These are phyloP conservation scores for Calocera viscosa DNA, from an alignment of 768 basidiomycete species.

Conservation along the genomic window DNA sequence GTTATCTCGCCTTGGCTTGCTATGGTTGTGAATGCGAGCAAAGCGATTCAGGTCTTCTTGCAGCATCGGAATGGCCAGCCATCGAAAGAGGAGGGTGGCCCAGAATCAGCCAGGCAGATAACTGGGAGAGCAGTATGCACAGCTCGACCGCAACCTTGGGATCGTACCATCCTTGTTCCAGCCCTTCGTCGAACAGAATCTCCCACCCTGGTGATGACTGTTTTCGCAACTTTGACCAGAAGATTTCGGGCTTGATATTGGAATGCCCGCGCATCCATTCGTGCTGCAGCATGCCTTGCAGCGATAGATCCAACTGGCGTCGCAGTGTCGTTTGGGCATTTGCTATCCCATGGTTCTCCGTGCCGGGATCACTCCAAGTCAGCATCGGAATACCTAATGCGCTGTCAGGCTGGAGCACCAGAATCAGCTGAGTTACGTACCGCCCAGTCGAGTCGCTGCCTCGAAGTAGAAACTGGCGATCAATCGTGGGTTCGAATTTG, in stretches of 20 bases:
- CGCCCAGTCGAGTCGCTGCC: neutral
- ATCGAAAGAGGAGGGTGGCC: slow-evolving; percentile 33
- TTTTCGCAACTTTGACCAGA: slow-evolving; percentile 27
- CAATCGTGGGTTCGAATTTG: neutral
- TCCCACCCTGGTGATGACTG: slow-evolving; percentile 31
- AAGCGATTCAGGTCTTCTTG: slow-evolving; percentile 31
- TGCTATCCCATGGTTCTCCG: slow-evolving; percentile 36
- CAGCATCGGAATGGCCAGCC: slow-evolving; percentile 33
- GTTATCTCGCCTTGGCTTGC: slow-evolving; percentile 20
- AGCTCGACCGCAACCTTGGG: neutral
- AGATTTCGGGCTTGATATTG: slow-evolving; percentile 35
- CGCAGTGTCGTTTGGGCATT: slow-evolving; percentile 34
- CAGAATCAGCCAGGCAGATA: neutral
- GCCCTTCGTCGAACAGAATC: slow-evolving; percentile 25
- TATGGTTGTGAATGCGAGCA: slow-evolving; percentile 19
- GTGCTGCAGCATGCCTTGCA: slow-evolving; percentile 33
- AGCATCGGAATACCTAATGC: slow-evolving; percentile 26
- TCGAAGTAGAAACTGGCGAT: neutral
- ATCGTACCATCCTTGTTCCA: slow-evolving; percentile 18
- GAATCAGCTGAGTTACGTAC: slow-evolving; percentile 23
- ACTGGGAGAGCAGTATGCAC: neutral
- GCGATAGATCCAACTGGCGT: slow-evolving; percentile 31
- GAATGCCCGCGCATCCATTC: slow-evolving; percentile 27
- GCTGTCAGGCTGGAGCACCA: slow-evolving; percentile 22
- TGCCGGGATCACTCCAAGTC: slow-evolving; percentile 36